phyloP scores from a whole-genome alignment of 768 basidiomycete genomes.

The Boletus pseudo-olivaceus region DNA sequence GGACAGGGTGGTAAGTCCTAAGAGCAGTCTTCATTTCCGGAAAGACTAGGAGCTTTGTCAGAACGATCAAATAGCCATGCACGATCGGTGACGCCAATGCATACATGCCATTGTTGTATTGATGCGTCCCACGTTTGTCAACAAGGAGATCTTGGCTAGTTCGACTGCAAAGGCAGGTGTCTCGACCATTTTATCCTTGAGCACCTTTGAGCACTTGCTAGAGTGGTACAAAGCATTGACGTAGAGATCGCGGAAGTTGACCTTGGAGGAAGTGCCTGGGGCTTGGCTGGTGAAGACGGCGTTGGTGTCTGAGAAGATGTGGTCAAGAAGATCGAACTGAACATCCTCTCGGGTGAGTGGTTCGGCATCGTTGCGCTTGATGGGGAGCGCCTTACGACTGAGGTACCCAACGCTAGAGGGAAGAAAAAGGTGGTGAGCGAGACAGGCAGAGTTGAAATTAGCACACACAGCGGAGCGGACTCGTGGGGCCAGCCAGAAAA shows the following conservation, averaged over 20 bases:
- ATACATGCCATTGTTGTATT: conserved; percentile 90
- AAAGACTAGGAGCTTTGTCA: conserved; percentile 55
- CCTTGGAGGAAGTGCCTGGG: conserved; percentile 44
- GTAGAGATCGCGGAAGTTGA: conserved; percentile 82
- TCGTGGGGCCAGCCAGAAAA: conserved; percentile 45
- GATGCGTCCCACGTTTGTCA: conserved; percentile 88
- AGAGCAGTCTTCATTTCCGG: conserved; percentile 92
- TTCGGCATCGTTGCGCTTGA: conserved; percentile 80
- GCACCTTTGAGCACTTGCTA: conserved; percentile 80
- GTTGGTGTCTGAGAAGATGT: conserved; percentile 69
- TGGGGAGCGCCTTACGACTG: conserved; percentile 63
- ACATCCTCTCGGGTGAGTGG: conserved; percentile 81
- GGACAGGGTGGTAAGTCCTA: conserved; percentile 86
- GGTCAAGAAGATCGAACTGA: conserved; percentile 79
- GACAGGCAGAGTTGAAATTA: conserved; percentile 6
- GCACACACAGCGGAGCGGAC: conserved; percentile 50
- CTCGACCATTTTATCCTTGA: conserved; percentile 85
- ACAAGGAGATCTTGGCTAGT: conserved; percentile 76
- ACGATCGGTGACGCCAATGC: conserved; percentile 26
- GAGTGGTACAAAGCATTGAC: conserved; percentile 78
- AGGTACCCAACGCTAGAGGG: conserved; percentile 51
- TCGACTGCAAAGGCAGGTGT: conserved; percentile 75
- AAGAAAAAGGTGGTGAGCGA: conserved; percentile 11
- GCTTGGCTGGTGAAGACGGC: conserved; percentile 69
- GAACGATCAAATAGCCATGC: conserved; percentile 6